Evolutionary conservation across 345 rosid species (phyloP).

Genomic region (Cardamine chenopodiifolia): DNA sequence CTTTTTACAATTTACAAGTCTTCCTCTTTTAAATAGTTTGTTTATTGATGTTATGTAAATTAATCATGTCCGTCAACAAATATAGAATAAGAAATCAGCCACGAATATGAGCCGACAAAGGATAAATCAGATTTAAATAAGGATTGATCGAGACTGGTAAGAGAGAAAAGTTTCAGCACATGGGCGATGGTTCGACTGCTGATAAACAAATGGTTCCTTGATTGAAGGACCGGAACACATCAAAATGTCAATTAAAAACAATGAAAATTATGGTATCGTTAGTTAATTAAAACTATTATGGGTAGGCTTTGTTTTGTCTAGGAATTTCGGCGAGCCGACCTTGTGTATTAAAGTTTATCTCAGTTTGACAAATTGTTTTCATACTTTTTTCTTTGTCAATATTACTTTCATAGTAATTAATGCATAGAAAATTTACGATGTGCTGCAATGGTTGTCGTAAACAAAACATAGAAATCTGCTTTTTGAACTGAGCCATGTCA

Average conservation of each 20-base stretch:
- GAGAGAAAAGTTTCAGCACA: conserved; percentile 30
- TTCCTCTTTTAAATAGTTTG: not conserved
- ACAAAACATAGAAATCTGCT: not conserved
- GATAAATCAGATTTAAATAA: conserved; percentile 28
- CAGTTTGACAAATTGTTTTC: conserved; percentile 4
- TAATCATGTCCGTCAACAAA: conserved; percentile 10
- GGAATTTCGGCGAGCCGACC: conserved; percentile 32
- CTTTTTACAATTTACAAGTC: conserved; percentile 14
- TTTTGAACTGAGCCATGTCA: not conserved
- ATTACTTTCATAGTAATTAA: not conserved
- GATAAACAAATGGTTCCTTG: conserved; percentile 38
- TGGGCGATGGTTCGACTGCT: conserved; percentile 36
- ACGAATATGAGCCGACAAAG: conserved; percentile 39
- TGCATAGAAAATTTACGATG: not conserved
- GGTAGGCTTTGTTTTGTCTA: conserved; percentile 25
- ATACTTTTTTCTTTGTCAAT: not conserved
- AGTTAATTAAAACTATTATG: conserved; percentile 10
- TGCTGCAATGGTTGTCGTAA: not conserved
- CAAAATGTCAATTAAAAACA: conserved; percentile 10
- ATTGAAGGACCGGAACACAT: conserved; percentile 18
- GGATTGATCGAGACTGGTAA: conserved; percentile 23
- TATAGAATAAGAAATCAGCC: not conserved
- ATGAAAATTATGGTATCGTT: not conserved
- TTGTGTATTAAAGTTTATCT: conserved; percentile 30
- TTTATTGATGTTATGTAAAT: conserved; percentile 8